Conservation (phyloP, 2,329 filamentous ascomycete genomes). For the Cladorrhinum sp. region DNA sequence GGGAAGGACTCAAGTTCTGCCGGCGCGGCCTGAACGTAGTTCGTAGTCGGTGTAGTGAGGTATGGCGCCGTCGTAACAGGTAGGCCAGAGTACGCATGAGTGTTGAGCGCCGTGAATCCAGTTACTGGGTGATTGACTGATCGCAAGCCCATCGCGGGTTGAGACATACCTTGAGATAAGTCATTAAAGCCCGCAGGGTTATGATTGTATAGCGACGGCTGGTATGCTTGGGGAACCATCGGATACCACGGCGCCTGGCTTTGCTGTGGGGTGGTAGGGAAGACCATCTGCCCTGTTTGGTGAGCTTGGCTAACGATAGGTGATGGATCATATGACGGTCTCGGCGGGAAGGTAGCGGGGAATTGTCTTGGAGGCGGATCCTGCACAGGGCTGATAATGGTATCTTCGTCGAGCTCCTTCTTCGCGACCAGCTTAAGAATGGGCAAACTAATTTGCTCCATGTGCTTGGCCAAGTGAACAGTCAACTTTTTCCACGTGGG, state of each 20-base stretch:
- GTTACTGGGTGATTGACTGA: conserved; percentile 20
- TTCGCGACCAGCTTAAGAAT: conserved; percentile 60
- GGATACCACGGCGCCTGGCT: conserved; percentile 18
- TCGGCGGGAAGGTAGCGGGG: conserved; percentile 32
- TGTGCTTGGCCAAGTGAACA: conserved; percentile 89
- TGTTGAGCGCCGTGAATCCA: too few relatives aligned
- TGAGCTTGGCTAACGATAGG: conserved; percentile 18
- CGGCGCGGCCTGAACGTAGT: conserved; percentile 32
- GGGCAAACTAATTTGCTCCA: conserved; percentile 87
- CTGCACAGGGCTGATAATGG: conserved; percentile 65
- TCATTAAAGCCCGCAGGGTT: conserved; percentile 16
- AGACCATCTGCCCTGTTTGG: conserved; percentile 20
- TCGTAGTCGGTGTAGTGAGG: conserved; percentile 25
- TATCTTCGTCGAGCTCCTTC: conserved; percentile 52
- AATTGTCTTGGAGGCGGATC: conserved; percentile 46
- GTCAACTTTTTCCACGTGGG: conserved; percentile 89
- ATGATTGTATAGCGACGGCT: conserved; percentile 16
- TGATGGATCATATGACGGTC: conserved; percentile 27
- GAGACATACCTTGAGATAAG: conserved; percentile 12
- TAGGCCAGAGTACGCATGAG: conserved; percentile 15
- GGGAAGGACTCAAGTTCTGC: conserved; percentile 38
- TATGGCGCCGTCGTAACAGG: conserved; percentile 19
- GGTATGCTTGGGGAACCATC: conserved; percentile 19
- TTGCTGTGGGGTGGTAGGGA: conserved; percentile 17
- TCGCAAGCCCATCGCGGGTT: conserved; percentile 16